Conservation (phyloP, 2,329 filamentous ascomycete species). For the Penicillium hordei region DNA sequence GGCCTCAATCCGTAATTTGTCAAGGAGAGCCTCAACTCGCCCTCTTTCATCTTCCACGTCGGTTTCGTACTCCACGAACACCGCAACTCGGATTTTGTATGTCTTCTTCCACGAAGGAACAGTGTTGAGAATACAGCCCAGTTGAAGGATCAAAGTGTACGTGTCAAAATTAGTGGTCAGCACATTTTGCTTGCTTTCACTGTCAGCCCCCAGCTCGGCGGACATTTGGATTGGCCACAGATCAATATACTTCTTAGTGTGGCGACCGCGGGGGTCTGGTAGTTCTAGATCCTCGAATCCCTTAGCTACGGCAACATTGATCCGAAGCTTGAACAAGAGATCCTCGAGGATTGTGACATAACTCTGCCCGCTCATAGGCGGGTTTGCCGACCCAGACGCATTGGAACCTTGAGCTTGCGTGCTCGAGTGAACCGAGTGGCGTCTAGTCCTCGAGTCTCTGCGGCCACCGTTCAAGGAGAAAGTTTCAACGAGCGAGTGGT, state of each 20-base stretch:
- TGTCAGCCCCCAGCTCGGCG: slow-evolving; percentile 70
- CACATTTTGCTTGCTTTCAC: slow-evolving; percentile 62
- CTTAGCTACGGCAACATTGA: slow-evolving; percentile 82
- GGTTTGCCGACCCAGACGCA: slow-evolving; percentile 67
- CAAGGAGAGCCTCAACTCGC: slow-evolving; percentile 70
- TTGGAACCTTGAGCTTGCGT: slow-evolving; percentile 42
- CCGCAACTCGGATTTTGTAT: slow-evolving; percentile 72
- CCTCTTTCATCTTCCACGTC: slow-evolving; percentile 77
- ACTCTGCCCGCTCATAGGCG: slow-evolving; percentile 66
- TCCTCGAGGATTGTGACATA: slow-evolving; percentile 85
- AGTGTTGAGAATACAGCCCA: slow-evolving; percentile 80
- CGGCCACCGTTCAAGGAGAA: slow-evolving; percentile 47
- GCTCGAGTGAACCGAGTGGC: slow-evolving; percentile 13
- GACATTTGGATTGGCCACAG: slow-evolving; percentile 95
- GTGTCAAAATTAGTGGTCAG: slow-evolving; percentile 90
- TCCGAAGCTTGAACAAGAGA: slow-evolving; percentile 70
- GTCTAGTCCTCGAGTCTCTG: slow-evolving; percentile 25
- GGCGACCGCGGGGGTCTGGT: slow-evolving; percentile 58
- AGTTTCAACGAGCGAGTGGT: slow-evolving; percentile 58
- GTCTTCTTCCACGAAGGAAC: slow-evolving; percentile 76
- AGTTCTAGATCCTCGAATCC: slow-evolving; percentile 76
- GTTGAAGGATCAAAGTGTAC: slow-evolving; percentile 80
- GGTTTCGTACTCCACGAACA: slow-evolving; percentile 85
- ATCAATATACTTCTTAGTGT: slow-evolving; percentile 76
- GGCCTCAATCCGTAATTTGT: slow-evolving; percentile 79